Base-by-base conservation (phyloP, 2,329 filamentous ascomycete species). In the Chalaropsis ovoidea region DNA sequence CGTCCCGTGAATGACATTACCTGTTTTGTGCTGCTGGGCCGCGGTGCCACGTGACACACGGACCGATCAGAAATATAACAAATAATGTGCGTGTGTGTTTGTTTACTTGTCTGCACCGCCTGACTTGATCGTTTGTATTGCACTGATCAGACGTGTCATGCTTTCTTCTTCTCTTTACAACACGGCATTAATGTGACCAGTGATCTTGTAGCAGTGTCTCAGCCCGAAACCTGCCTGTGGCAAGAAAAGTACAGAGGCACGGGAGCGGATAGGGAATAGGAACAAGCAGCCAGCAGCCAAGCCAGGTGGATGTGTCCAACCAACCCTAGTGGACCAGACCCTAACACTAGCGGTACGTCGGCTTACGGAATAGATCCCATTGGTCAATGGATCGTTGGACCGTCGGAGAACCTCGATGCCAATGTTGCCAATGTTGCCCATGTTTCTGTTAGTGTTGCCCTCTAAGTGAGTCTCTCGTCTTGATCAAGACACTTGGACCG, bases 341-440 rank as follows among this genome's bases (percentile, higher is more conserved):
- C 47, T 49, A 49, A 49, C 19, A 49, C 13, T 4, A 11, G 19
- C 47, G 47, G 8, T 49, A 49, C 2, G 19, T 49, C 47, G 47
- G 47, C 19, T 24, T 24, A 49, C 19, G 62, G 42, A 56, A 49
- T 39, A 54, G 27, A 39, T 56, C 49, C 62, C 31, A 47, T 19
- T 63, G 47, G 47, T n/a, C n/a, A n/a, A n/a, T n/a, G n/a, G n/a
- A n/a, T n/a, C n/a, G n/a, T n/a, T n/a, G n/a, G n/a, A n/a, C n/a
- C n/a, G n/a, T n/a, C n/a, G n/a, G n/a, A n/a, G n/a, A n/a, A n/a
- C n/a, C n/a, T n/a, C n/a, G n/a, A n/a, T n/a, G n/a, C n/a, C n/a
- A n/a, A n/a, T n/a, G n/a, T n/a, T n/a, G n/a, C n/a, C n/a, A n/a
- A n/a, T n/a, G n/a, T n/a, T n/a, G 31, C 31, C 31, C 6, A 31